Percentiles rank a stretch among this genome's conserved stretches.
These are phyloP conservation scores for Larix kaempferi DNA, from an alignment of 75 land plant species.

Conservation along the genomic window DNA sequence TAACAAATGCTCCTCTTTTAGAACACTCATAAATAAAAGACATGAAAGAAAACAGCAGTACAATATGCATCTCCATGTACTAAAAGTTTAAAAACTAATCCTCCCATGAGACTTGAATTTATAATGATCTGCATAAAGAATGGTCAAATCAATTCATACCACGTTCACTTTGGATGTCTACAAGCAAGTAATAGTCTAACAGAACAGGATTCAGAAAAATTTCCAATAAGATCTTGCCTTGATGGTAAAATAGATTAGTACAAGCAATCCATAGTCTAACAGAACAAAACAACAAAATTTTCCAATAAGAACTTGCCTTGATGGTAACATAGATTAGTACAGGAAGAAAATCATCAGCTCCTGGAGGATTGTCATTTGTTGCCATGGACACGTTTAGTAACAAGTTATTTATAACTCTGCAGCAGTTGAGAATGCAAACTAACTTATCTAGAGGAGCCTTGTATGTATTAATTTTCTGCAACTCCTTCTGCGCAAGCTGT, in stretches of 20 bases:
- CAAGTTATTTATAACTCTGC: constrained; percentile 90
- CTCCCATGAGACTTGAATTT: too few species aligned
- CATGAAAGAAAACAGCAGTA: too few species aligned
- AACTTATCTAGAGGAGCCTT: constrained; percentile 98
- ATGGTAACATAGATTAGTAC: constrained; percentile 92
- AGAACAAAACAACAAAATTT: too few species aligned
- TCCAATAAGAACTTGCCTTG: constrained; percentile 51
- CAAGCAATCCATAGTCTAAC: constrained; percentile 32
- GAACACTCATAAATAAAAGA: too few species aligned
- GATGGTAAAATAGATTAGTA: constrained; percentile 86
- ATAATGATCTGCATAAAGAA: too few species aligned
- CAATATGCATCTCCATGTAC: too few species aligned
- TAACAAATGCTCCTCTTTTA: too few species aligned
- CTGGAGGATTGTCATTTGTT: constrained; percentile 89
- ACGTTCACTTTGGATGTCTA: constrained; percentile 4
- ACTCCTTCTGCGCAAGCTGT: constrained; percentile 98
- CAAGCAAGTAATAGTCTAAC: constrained; percentile 32
- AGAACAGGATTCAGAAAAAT: too few species aligned
- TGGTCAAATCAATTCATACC: too few species aligned
- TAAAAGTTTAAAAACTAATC: too few species aligned
- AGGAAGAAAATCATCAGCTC: constrained; percentile 99
- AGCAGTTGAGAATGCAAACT: constrained; percentile 90
- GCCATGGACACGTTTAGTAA: constrained; percentile 77
- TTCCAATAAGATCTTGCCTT: constrained; percentile 46
- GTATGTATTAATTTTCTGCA: constrained; percentile 95